These are phyloP conservation scores for Stylonectria norvegica DNA, from an alignment of 2,329 filamentous ascomycete genomes.

Conservation along the genomic window DNA sequence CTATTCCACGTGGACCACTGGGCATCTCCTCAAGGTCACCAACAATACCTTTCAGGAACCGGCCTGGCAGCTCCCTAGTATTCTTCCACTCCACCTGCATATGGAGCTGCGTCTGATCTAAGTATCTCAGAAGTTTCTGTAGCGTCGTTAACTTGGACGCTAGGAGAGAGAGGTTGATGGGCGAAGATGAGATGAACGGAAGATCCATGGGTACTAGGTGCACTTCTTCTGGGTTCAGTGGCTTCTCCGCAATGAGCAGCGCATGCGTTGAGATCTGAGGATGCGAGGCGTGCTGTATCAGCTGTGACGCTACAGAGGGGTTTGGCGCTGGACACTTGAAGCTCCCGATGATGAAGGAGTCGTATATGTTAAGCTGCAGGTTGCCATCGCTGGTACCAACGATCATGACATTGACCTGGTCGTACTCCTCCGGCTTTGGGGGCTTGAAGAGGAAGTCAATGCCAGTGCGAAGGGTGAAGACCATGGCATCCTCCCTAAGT, in stretches of 20 bases:
- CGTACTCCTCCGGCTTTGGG: conserved; percentile 60
- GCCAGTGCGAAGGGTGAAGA: conserved; percentile 67
- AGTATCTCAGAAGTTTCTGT: conserved; percentile 81
- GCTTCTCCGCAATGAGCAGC: conserved; percentile 54
- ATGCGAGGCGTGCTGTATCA: conserved; percentile 66
- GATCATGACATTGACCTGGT: conserved; percentile 76
- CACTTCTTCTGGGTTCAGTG: conserved; percentile 31
- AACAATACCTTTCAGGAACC: conserved; percentile 75
- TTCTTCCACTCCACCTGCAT: conserved; percentile 81
- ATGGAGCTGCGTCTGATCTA: conserved; percentile 74
- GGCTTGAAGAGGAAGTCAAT: conserved; percentile 68
- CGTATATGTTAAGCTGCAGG: conserved; percentile 77
- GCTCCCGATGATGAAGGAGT: conserved; percentile 75
- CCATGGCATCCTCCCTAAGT: conserved; percentile 49
- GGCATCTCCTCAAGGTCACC: conserved; percentile 64
- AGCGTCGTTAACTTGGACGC: conserved; percentile 84
- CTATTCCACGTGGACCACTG: conserved; percentile 58
- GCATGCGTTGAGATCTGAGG: conserved; percentile 72
- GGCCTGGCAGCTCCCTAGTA: conserved; percentile 70
- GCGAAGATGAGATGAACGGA: conserved; percentile 74
- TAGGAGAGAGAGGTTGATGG: conserved; percentile 77
- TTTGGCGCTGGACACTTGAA: conserved; percentile 49
- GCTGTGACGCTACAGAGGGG: conserved; percentile 27
- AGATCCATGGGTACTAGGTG: conserved; percentile 74
- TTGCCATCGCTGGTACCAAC: conserved; percentile 68